phyloP scores from a whole-genome alignment of 108 stramenopile species.

The Cylindrotheca fusiformis region DNA sequence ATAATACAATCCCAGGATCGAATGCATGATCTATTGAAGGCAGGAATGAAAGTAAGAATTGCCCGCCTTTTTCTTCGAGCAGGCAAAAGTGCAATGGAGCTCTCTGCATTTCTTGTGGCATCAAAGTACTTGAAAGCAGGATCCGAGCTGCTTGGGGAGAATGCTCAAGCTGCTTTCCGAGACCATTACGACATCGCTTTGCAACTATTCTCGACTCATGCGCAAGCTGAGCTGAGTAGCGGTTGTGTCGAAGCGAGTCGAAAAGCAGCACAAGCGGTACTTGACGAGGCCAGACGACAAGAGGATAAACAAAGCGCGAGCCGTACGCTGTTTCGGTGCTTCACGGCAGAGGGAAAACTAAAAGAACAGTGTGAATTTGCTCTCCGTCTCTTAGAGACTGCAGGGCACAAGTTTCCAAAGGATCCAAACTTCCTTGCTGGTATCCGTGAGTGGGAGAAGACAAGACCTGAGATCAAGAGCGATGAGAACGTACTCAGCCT shows the following conservation, averaged over 20 bases:
- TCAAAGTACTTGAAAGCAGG: not conserved
- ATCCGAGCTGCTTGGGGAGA: not conserved
- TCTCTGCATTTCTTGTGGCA: constrained; percentile 1
- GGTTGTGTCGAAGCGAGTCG: constrained; percentile 1
- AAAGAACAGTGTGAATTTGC: constrained; percentile 8
- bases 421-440: not conserved
- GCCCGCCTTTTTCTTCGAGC: not conserved
- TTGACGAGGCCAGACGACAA: not conserved
- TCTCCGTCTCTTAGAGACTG: not conserved
- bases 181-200: not conserved
- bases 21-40: not conserved
- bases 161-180: not conserved
- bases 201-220: not conserved
- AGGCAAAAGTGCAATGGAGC: not conserved
- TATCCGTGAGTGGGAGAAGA: not conserved
- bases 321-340: not conserved
- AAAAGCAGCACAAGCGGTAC: not conserved
- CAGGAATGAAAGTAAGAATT: not conserved
- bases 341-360: not conserved
- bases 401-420: constrained; percentile 2
- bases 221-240: not conserved
- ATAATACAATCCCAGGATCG: not conserved
- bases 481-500: not conserved
- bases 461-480: not conserved
- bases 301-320: constrained; percentile 3